phyloP scores from a whole-genome alignment of 2,329 filamentous ascomycete species.

The Trichoderma semiorbis region DNA sequence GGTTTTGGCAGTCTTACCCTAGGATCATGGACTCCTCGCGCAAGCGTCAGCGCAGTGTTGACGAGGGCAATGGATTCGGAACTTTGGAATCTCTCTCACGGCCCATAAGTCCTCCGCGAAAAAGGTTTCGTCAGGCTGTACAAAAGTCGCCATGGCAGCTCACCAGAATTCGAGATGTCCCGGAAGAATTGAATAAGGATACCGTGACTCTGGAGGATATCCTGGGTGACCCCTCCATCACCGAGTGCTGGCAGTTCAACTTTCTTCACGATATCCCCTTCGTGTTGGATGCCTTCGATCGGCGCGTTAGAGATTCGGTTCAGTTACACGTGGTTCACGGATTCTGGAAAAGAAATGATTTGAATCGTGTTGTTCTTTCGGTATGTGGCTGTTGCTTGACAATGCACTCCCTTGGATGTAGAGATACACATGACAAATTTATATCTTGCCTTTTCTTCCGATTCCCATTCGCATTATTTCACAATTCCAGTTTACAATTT shows the following conservation, averaged over 20 bases:
- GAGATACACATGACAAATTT: background rate
- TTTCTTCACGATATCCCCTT: conserved; percentile 60
- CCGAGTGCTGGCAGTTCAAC: conserved; percentile 69
- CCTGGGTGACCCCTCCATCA: conserved; percentile 70
- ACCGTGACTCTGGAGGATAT: conserved; percentile 64
- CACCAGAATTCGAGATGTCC: conserved; percentile 64
- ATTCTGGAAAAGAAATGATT: conserved; percentile 65
- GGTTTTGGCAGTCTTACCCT: background rate
- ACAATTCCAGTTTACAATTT: background rate
- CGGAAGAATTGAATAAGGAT: conserved; percentile 58
- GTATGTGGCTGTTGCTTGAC: conserved; percentile 39
- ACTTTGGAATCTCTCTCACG: conserved; percentile 31
- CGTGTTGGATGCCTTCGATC: conserved; percentile 52
- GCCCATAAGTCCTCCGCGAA: conserved; percentile 47
- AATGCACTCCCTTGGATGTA: background rate
- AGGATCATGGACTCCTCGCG: conserved; percentile 29
- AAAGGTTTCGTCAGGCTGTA: conserved; percentile 26
- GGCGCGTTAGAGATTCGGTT: conserved; percentile 46
- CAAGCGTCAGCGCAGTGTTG: conserved; percentile 31
- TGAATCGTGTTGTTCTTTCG: conserved; percentile 53
- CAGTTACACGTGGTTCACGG: conserved; percentile 57
- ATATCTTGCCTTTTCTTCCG: background rate
- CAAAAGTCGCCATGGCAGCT: conserved; percentile 66
- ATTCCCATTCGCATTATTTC: background rate
- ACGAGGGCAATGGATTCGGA: conserved; percentile 7